Base-by-base conservation (phyloP, 805 yeast genomes). In the Helenozyma rhizophorensis region DNA sequence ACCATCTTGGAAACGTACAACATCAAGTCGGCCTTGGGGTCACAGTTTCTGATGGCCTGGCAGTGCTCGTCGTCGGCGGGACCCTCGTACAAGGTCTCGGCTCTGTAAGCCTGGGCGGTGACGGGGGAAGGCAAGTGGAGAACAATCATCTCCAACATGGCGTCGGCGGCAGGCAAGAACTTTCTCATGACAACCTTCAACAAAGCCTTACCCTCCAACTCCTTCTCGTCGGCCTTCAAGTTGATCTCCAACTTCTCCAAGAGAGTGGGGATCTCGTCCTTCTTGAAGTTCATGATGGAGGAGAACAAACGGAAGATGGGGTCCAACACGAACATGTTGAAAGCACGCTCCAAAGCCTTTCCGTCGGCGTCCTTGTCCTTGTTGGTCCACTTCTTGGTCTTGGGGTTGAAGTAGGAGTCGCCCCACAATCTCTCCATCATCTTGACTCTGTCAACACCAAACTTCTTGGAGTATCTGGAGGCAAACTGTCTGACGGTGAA, bases 391-490 rank as follows among this genome's bases (percentile, higher is more conserved):
- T 90, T 90, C 84, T 89, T 90, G 74, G 97, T 90, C 85, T 89
- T 90, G 73, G 97, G 97, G 88, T 93, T 93, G 83, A 90, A 93
- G 93, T 76, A 90, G 72, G 95, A 83, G 78, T 90, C 97, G 74
- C 98, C 98, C 98, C 98, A 90, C 71, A 90, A 80, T 78, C 97
- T 84, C 74, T 86, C 90, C 96, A 87, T 86, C 97, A 90, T 88
- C 86, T 93, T 90, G 46, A 65, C 52, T 70, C 86, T 81, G 85
- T 90, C 97, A 65, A 90, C 97, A 88, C 97, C 97, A 69, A 93
- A 90, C 77, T 90, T 93, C 88, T 89, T 88, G 69, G 96, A 80
- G 82, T 93, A 90, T 78, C 96, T 86, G 74, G 76, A 71, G 59
- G 97, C 97, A 58, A 90, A 90, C 79, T 90, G 97, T 74, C 98